A percentile compares a stretch with the other conserved stretches of the same genome.
Evolutionary conservation across 139 green algal species (phyloP).

Genomic region (Tetradesmus obliquus): DNA sequence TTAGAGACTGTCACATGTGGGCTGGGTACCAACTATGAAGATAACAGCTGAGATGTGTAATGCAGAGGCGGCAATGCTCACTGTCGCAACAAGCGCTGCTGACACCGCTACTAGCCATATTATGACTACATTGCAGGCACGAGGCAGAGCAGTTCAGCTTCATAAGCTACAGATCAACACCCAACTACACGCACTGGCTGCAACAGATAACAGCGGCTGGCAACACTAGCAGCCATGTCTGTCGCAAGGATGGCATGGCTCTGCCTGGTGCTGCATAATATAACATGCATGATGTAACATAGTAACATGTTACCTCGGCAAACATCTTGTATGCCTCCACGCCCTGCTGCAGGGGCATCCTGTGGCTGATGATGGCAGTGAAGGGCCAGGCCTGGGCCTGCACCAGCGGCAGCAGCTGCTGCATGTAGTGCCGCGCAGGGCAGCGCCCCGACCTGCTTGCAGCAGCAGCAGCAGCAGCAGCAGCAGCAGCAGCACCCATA

Average conservation of each 20-base stretch:
- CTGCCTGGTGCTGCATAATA: not conserved
- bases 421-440: slow-evolving; percentile 55
- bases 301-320: slow-evolving; percentile 10
- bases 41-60: no score
- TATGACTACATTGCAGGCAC: no score
- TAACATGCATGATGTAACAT: not conserved
- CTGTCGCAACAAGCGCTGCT: no score
- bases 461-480: not conserved
- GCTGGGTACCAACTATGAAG: no score
- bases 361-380: slow-evolving; percentile 61
- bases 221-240: not conserved
- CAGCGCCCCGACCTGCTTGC: slow-evolving; percentile 47
- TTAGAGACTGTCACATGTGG: no score
- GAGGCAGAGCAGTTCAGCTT: no score
- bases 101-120: no score
- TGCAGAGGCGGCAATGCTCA: no score
- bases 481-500: not conserved
- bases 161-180: no score
- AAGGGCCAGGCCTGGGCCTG: slow-evolving; percentile 16
- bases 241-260: not conserved
- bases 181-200: no score
- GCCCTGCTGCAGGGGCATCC: slow-evolving; percentile 7
- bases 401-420: slow-evolving; percentile 50
- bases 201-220: no score
- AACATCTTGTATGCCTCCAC: slow-evolving; percentile 54